These are phyloP conservation scores for Musa schizocarpa DNA, from an alignment of 176 grass and related monocot species.

Conservation along the genomic window DNA sequence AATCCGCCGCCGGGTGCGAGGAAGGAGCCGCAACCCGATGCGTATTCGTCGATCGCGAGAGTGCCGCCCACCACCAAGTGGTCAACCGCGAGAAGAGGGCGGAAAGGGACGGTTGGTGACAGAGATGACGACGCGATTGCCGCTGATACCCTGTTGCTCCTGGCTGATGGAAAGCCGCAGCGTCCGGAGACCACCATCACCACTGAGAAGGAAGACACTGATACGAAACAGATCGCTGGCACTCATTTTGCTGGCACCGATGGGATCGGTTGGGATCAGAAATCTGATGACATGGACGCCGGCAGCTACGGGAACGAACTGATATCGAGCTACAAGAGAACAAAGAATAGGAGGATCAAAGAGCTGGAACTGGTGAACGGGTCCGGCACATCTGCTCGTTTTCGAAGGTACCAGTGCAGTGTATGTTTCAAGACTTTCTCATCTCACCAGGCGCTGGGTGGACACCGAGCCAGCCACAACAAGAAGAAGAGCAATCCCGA, in stretches of 20 bases:
- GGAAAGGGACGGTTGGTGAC: background rate
- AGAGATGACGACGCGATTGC: background rate
- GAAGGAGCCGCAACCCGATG: background rate
- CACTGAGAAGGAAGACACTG: background rate
- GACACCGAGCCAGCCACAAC: slow-evolving; percentile 4
- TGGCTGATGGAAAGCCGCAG: background rate
- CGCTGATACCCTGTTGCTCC: background rate
- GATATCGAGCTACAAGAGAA: background rate
- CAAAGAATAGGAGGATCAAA: background rate
- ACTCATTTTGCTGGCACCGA: background rate
- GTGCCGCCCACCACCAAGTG: background rate
- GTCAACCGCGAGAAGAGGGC: background rate
- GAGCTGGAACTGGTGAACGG: background rate
- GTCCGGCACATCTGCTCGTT: background rate
- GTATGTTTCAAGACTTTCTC: background rate
- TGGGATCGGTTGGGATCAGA: background rate
- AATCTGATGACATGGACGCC: too few relatives aligned
- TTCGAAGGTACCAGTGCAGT: background rate
- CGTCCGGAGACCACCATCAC: background rate
- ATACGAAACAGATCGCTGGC: background rate
- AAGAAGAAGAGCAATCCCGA: background rate
- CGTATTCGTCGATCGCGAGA: background rate
- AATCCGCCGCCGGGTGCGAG: background rate
- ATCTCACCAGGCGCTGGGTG: slow-evolving; percentile 12
- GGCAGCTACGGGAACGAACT: background rate